These are phyloP conservation scores for Cladosporium austrohemisphaericum DNA, from an alignment of 2,329 filamentous ascomycete species.

Conservation along the genomic window DNA sequence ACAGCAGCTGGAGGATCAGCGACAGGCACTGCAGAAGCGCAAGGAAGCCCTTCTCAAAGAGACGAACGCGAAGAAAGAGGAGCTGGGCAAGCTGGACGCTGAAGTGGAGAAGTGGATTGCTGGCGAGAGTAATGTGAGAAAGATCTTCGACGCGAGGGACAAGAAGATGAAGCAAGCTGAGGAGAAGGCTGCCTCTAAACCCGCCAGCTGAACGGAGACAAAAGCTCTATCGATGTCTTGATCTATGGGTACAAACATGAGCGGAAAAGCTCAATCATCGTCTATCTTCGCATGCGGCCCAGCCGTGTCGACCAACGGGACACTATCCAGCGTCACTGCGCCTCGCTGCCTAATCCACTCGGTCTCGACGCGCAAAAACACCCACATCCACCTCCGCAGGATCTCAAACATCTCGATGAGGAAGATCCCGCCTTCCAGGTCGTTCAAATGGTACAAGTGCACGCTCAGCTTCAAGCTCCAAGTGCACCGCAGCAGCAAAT, in stretches of 20 bases:
- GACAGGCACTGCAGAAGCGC: slow-evolving; percentile 60
- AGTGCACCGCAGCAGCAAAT: slow-evolving; percentile 78
- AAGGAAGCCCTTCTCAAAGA: slow-evolving; percentile 67
- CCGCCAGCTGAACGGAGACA: neutral
- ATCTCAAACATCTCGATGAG: slow-evolving; percentile 83
- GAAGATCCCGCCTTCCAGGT: slow-evolving; percentile 86
- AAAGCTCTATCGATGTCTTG: no score
- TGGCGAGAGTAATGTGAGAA: slow-evolving; percentile 26
- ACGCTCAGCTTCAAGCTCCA: slow-evolving; percentile 87
- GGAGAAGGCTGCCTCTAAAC: slow-evolving; percentile 4
- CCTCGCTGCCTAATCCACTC: slow-evolving; percentile 59
- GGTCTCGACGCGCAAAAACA: slow-evolving; percentile 91
- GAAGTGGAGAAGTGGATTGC: slow-evolving; percentile 63
- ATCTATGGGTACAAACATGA: neutral
- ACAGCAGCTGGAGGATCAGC: slow-evolving; percentile 77
- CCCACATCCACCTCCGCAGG: slow-evolving; percentile 88
- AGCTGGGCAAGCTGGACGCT: slow-evolving; percentile 83
- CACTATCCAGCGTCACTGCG: slow-evolving; percentile 9
- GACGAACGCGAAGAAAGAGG: slow-evolving; percentile 91
- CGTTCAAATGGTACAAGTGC: slow-evolving; percentile 76
- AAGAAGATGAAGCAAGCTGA: slow-evolving; percentile 20
- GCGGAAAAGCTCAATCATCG: slow-evolving; percentile 11
- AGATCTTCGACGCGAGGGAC: slow-evolving; percentile 28
- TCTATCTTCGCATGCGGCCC: slow-evolving; percentile 18
- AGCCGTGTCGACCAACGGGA: slow-evolving; percentile 11